Percentiles rank a stretch among this genome's conserved stretches.
Evolutionary conservation across 2,329 filamentous ascomycete genomes (phyloP).

Genomic region (Pyricularia sp.): DNA sequence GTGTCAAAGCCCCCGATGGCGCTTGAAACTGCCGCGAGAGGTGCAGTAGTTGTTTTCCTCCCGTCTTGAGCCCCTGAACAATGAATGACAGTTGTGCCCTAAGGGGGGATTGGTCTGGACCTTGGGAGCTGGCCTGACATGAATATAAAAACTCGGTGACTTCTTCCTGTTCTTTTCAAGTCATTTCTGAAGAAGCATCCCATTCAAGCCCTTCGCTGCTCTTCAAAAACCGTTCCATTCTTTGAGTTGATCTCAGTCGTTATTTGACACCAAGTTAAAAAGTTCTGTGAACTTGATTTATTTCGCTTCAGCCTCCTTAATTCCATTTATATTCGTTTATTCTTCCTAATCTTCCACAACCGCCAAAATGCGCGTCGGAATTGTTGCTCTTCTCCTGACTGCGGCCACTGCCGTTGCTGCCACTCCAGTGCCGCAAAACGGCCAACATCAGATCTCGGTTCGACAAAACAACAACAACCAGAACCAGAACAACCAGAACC

Average conservation of each 20-base stretch:
- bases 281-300: slow-evolving; percentile 4
- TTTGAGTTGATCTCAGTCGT: slow-evolving; percentile 5
- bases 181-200: background rate
- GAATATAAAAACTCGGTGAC: background rate
- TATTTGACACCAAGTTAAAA: background rate
- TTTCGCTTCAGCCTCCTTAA: background rate
- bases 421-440: background rate
- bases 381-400: slow-evolving; percentile 2
- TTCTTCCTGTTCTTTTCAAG: background rate
- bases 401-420: slow-evolving; percentile 3
- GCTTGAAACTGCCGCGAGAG: background rate
- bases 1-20: background rate
- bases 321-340: background rate
- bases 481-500: slow-evolving; percentile 6
- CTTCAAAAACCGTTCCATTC: background rate
- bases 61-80: background rate
- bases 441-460: too few species aligned
- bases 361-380: background rate
- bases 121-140: background rate
- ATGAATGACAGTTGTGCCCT: background rate
- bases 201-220: background rate
- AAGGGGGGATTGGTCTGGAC: background rate
- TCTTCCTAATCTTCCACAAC: background rate
- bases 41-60: background rate
- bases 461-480: background rate